Conservation (phyloP, 139 green algal species). For the Axilococcus clingmanii region DNA sequence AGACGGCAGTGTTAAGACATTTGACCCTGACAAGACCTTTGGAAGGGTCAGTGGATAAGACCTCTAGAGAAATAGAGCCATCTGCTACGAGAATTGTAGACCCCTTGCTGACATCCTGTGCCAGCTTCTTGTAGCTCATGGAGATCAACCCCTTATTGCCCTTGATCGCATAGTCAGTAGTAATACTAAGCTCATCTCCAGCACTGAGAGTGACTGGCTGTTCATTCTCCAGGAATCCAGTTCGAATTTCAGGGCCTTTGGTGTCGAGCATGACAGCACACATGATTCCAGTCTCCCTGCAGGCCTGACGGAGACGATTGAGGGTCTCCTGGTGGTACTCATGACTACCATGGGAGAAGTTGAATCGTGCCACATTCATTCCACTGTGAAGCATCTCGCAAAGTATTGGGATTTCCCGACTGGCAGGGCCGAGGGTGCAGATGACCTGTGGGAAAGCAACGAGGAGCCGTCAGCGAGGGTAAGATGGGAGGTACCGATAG, state of each 20-base stretch:
- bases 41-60: constrained; percentile 65
- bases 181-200: constrained; percentile 81
- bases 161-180: constrained; percentile 81
- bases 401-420: constrained; percentile 48
- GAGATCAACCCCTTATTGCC: constrained; percentile 76
- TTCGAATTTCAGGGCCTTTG: constrained; percentile 97
- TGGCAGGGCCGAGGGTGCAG: constrained; percentile 86
- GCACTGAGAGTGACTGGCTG: constrained; percentile 64
- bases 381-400: constrained; percentile 82
- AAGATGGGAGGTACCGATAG: too few relatives aligned
- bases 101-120: constrained; percentile 76
- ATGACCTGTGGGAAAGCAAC: constrained; percentile 60
- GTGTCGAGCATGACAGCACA: constrained; percentile 98
- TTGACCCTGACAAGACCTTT: constrained; percentile 60
- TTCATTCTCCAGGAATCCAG: constrained; percentile 83
- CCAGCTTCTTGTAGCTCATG: constrained; percentile 85
- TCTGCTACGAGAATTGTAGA: constrained; percentile 86
- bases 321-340: constrained; percentile 96
- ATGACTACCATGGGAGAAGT: constrained; percentile 91
- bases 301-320: constrained; percentile 76
- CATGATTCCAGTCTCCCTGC: constrained; percentile 85
- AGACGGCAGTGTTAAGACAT: constrained; percentile 88
- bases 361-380: constrained; percentile 95
- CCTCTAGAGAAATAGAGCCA: constrained; percentile 90
- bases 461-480: too few relatives aligned